Conservation (phyloP, 179 eudicot species). For the Silene coronaria region DNA sequence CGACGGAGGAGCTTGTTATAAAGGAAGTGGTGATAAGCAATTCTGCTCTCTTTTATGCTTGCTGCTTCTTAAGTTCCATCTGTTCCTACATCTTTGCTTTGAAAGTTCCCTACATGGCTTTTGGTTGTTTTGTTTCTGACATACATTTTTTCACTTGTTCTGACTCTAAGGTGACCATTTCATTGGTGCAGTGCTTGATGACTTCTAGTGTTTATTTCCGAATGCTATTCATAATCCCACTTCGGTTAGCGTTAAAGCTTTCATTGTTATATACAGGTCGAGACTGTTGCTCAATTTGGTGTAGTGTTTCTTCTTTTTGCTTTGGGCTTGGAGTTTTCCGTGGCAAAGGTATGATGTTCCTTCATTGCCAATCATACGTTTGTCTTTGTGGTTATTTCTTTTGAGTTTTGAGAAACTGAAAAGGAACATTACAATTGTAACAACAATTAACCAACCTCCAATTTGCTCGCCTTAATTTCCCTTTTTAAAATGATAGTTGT, state of each 20-base stretch:
- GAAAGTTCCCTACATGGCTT: background rate
- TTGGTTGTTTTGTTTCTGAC: background rate
- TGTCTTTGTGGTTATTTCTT: background rate
- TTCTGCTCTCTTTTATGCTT: background rate
- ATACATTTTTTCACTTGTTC: background rate
- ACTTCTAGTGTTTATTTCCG: background rate
- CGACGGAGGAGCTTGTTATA: background rate
- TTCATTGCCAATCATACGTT: too few relatives aligned
- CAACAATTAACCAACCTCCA: background rate
- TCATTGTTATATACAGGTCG: constrained; percentile 52
- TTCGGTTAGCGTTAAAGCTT: background rate
- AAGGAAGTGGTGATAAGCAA: background rate
- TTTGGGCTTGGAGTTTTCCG: constrained; percentile 86
- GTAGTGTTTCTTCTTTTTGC: constrained; percentile 98
- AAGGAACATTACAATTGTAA: background rate
- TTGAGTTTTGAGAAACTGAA: background rate
- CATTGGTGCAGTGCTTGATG: background rate
- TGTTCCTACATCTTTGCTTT: background rate
- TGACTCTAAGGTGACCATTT: background rate
- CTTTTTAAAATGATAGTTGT: background rate
- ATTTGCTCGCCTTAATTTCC: background rate
- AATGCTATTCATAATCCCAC: background rate
- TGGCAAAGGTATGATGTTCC: constrained; percentile 58
- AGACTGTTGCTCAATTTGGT: constrained; percentile 98
- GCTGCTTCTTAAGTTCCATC: background rate